A percentile compares a stretch with the other conserved stretches of the same genome.
Evolutionary conservation across 495 filamentous ascomycete genomes (phyloP).

Genomic region (Annulohypoxylon moriforme): DNA sequence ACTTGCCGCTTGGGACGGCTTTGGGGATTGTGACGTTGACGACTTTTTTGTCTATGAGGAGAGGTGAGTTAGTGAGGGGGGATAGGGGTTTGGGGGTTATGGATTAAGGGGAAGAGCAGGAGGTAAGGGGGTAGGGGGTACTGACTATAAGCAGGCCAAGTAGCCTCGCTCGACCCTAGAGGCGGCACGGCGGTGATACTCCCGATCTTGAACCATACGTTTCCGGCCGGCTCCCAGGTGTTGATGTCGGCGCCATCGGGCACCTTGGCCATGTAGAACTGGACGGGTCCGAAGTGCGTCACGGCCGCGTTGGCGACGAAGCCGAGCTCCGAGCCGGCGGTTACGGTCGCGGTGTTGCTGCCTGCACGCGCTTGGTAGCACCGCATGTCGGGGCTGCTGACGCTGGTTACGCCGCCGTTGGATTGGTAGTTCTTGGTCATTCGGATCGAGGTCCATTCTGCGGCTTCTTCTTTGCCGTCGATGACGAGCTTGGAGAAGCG

Average conservation of each 20-base stretch:
- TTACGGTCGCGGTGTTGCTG: conserved; percentile 48
- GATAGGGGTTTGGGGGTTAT: conserved; percentile 2
- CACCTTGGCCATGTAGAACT: conserved; percentile 62
- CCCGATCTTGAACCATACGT: conserved; percentile 63
- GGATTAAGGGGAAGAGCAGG: not conserved
- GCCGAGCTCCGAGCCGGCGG: conserved; percentile 55
- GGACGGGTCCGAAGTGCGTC: conserved; percentile 60
- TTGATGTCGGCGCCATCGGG: conserved; percentile 55
- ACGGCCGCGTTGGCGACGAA: conserved; percentile 57
- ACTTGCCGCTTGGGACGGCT: conserved; percentile 53
- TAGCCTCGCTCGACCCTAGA: conserved; percentile 43
- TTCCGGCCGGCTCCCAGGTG: conserved; percentile 59
- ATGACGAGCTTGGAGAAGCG: conserved; percentile 55
- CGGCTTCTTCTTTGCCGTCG: conserved; percentile 47
- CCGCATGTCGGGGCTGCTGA: conserved; percentile 54
- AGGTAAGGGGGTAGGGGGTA: not conserved
- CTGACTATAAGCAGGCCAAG: conserved; percentile 57
- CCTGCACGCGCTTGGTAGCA: conserved; percentile 56
- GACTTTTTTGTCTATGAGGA: conserved; percentile 50
- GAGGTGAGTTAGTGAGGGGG: no score
- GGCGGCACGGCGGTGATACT: conserved; percentile 49
- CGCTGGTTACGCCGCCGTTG: conserved; percentile 55
- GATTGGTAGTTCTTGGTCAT: conserved; percentile 63
- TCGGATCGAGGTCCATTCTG: conserved; percentile 58
- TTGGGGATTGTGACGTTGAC: conserved; percentile 55